A percentile compares a stretch with the other conserved stretches of the same genome.
Evolutionary conservation across 805 yeast genomes (phyloP).

Genomic region (Saccharomycopsis sp.): DNA sequence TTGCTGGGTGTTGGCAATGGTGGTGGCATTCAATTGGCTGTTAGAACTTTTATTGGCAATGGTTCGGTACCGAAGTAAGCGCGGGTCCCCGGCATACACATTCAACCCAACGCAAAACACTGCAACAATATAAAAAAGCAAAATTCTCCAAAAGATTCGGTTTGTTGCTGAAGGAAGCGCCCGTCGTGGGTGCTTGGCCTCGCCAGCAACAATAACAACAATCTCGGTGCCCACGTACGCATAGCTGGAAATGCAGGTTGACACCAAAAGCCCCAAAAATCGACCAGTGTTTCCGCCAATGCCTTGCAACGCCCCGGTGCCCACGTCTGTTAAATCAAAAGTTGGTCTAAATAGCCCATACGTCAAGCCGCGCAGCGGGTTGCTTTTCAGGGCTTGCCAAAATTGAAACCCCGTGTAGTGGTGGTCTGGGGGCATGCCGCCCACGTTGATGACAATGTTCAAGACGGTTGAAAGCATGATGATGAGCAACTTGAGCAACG

Average conservation of each 20-base stretch:
- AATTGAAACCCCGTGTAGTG: constrained; percentile 68
- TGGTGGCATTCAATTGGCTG: too few relatives aligned
- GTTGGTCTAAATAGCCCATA: constrained; percentile 73
- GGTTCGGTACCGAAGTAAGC: constrained; percentile 45
- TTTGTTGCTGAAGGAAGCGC: constrained; percentile 76
- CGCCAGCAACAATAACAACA: constrained; percentile 79
- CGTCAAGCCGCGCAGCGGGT: constrained; percentile 36
- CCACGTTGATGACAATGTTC: constrained; percentile 58
- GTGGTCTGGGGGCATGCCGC: constrained; percentile 39
- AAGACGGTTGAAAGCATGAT: constrained; percentile 43
- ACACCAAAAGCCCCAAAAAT: constrained; percentile 50
- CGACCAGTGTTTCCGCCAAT: constrained; percentile 55
- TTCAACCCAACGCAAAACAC: constrained; percentile 65
- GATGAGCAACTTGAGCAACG: constrained; percentile 45
- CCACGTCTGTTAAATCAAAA: constrained; percentile 54
- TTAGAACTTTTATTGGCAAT: neutral
- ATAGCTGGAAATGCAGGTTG: constrained; percentile 56
- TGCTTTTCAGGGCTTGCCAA: constrained; percentile 49
- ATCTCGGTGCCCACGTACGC: constrained; percentile 79
- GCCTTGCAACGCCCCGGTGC: constrained; percentile 46
- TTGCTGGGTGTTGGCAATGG: too few relatives aligned
- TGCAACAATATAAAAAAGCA: constrained; percentile 56
- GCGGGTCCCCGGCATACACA: constrained; percentile 71
- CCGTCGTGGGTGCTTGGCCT: constrained; percentile 68
- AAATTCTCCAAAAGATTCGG: constrained; percentile 63